Conservation (phyloP, 768 basidiomycete species). For the Tylopilus plumbeoviolaceoides region DNA sequence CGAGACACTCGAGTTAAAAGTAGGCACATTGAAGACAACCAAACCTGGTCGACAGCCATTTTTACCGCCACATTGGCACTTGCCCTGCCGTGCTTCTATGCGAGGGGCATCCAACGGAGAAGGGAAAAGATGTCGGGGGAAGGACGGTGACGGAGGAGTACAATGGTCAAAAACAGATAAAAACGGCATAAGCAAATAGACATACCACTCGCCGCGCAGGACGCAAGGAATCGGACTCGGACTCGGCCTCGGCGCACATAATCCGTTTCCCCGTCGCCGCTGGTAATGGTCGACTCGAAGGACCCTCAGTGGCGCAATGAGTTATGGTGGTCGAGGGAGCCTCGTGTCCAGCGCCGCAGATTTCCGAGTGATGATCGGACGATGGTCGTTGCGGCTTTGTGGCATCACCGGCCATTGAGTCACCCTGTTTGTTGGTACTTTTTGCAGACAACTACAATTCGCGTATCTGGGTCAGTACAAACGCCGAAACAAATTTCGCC, state of each 20-base stretch:
- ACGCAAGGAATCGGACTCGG: constrained; percentile 15
- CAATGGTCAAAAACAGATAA: background rate
- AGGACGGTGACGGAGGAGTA: background rate
- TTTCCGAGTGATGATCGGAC: constrained; percentile 15
- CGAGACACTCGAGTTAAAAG: constrained; percentile 5
- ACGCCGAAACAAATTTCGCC: constrained; percentile 11
- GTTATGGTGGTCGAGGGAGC: constrained; percentile 7
- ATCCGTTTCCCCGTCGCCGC: constrained; percentile 24
- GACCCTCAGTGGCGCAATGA: constrained; percentile 3
- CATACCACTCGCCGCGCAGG: constrained; percentile 28
- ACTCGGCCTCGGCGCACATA: constrained; percentile 19
- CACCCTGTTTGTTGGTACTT: constrained; percentile 10
- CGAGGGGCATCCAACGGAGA: background rate
- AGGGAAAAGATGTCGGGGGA: background rate
- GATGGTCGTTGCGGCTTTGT: constrained; percentile 7
- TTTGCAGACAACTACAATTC: constrained; percentile 15
- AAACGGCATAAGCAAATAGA: background rate
- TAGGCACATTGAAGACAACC: background rate
- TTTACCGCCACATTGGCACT: constrained; percentile 7
- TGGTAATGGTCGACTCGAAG: constrained; percentile 20
- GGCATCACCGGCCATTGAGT: constrained; percentile 8
- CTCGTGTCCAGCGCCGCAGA: constrained; percentile 17
- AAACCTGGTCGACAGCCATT: constrained; percentile 21
- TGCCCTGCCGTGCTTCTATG: constrained; percentile 24
- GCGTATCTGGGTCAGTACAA: constrained; percentile 12